These are phyloP conservation scores for Erythrophleum ivorense DNA, from an alignment of 331 rosid genomes.

Conservation along the genomic window DNA sequence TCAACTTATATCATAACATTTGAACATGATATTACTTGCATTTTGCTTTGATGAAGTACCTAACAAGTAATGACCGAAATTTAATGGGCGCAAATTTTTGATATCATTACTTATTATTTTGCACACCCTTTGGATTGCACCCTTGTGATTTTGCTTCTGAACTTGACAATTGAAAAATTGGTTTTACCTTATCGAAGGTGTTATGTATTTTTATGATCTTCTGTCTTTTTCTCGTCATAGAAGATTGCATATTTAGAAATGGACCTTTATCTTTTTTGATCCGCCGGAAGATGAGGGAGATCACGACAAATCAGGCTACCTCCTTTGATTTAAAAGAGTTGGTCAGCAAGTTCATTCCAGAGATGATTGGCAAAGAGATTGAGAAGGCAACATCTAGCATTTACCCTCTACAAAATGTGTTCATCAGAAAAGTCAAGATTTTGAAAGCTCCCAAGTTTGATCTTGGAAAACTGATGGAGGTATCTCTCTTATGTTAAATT, in stretches of 20 bases:
- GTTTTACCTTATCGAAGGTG: neutral
- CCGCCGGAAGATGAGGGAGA: constrained; percentile 93
- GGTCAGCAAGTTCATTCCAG: constrained; percentile 91
- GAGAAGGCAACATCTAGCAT: constrained; percentile 85
- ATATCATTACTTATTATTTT: neutral
- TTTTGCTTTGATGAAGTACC: neutral
- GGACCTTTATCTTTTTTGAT: constrained; percentile 49
- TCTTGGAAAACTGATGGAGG: constrained; percentile 95
- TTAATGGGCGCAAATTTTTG: neutral
- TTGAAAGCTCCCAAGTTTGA: constrained; percentile 95
- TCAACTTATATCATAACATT: neutral
- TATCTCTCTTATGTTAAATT: constrained; percentile 1
- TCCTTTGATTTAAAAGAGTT: constrained; percentile 90
- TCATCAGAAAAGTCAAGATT: constrained; percentile 87
- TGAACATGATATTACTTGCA: neutral
- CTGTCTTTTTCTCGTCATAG: neutral
- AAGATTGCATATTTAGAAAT: neutral
- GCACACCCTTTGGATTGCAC: neutral
- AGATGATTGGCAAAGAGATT: constrained; percentile 85
- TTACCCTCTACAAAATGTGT: constrained; percentile 86
- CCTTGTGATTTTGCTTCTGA: neutral
- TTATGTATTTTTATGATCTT: neutral
- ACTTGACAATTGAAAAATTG: neutral
- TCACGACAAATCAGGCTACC: constrained; percentile 76
- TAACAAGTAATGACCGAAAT: neutral